Percentiles rank a stretch among this genome's conserved stretches.
These are phyloP conservation scores for Aspergillus olivimuriae DNA, from an alignment of 495 filamentous ascomycete genomes.

Conservation along the genomic window DNA sequence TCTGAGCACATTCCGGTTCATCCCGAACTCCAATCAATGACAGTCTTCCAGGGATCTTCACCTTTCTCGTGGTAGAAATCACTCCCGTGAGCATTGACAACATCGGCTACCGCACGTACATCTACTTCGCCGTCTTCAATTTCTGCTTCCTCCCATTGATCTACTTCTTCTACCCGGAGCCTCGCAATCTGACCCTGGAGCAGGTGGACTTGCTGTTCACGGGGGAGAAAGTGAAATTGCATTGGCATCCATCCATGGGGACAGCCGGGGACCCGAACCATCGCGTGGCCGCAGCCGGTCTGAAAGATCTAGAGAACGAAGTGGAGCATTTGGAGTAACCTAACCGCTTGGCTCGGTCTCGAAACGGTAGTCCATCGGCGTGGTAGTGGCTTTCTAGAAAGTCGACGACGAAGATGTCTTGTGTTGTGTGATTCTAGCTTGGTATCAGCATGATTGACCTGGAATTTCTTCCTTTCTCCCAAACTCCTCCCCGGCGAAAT, in stretches of 20 bases:
- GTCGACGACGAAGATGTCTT: background rate
- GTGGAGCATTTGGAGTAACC: constrained; percentile 24
- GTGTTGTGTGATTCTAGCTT: background rate
- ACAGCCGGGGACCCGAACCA: constrained; percentile 20
- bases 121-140: constrained; percentile 53
- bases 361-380: too few species aligned
- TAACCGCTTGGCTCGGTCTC: too few species aligned
- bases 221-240: constrained; percentile 39
- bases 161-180: constrained; percentile 70
- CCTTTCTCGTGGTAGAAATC: constrained; percentile 37
- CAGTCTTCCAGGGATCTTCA: constrained; percentile 28
- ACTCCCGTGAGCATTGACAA: constrained; percentile 31
- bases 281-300: constrained; percentile 11
- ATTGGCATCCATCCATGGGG: constrained; percentile 31
- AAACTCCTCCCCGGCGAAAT: too few species aligned
- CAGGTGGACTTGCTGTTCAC: constrained; percentile 59
- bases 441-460: too few species aligned
- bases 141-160: constrained; percentile 64
- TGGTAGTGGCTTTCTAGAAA: too few species aligned
- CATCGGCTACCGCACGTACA: constrained; percentile 38
- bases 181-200: constrained; percentile 58
- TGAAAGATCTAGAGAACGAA: constrained; percentile 16
- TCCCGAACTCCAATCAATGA: background rate
- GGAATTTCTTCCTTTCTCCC: background rate
- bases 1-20: background rate